A percentile compares a stretch with the other conserved stretches of the same genome.
Evolutionary conservation across 140 eudicot genomes (phyloP).

Genomic region (Flaveria floridana): DNA sequence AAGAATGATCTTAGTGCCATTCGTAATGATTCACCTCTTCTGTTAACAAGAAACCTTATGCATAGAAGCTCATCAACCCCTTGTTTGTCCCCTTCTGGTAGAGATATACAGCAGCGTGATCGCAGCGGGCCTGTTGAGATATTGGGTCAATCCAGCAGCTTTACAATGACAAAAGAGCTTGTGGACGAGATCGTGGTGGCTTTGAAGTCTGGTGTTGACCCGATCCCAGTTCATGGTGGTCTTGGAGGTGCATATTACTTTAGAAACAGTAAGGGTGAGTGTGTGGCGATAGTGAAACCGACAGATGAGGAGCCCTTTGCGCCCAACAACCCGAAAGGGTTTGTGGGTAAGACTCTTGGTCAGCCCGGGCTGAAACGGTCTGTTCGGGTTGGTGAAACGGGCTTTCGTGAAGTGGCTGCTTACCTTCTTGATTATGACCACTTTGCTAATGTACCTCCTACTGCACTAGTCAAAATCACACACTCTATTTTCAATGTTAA

Average conservation of each 20-base stretch:
- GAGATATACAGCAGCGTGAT: constrained; percentile 63
- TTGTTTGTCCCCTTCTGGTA: constrained; percentile 74
- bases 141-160: constrained; percentile 49
- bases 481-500: constrained; percentile 80
- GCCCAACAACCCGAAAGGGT: constrained; percentile 94
- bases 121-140: constrained; percentile 77
- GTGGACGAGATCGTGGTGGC: constrained; percentile 65
- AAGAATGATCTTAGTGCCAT: constrained; percentile 80
- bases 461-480: constrained; percentile 87
- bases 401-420: constrained; percentile 93
- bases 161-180: constrained; percentile 49
- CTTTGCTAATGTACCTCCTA: constrained; percentile 88
- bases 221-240: constrained; percentile 74
- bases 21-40: constrained; percentile 78
- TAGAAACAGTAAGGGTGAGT: constrained; percentile 63
- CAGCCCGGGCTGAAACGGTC: constrained; percentile 88
- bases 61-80: constrained; percentile 94
- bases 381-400: constrained; percentile 96
- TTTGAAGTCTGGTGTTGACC: constrained; percentile 69
- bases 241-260: constrained; percentile 95
- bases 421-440: constrained; percentile 77
- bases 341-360: constrained; percentile 85
- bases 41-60: constrained; percentile 57
- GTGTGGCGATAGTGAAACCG: constrained; percentile 95
- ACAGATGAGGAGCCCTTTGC: constrained; percentile 98